Percentiles rank a stretch among this genome's conserved stretches.
These are phyloP conservation scores for Luffa aegyptiaca DNA, from an alignment of 306 rosid genomes.

Conservation along the genomic window DNA sequence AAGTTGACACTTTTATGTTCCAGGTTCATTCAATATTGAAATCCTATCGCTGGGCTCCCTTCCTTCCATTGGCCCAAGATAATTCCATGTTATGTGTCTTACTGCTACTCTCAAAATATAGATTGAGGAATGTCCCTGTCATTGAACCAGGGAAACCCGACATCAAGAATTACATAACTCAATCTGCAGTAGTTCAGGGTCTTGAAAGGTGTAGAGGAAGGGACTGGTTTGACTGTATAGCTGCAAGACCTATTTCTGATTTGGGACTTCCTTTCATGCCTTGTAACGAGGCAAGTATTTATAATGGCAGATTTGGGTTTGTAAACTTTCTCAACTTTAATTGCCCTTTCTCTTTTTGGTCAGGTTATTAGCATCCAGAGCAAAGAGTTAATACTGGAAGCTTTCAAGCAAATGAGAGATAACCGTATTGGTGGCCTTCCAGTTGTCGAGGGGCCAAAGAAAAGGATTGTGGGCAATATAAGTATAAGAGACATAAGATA, in stretches of 20 bases:
- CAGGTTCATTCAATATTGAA: conserved; percentile 64
- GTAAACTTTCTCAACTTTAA: neutral
- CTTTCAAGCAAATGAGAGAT: conserved; percentile 84
- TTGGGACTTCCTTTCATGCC: conserved; percentile 89
- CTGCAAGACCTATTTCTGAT: conserved; percentile 44
- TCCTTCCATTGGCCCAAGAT: conserved; percentile 55
- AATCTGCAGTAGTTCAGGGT: conserved; percentile 85
- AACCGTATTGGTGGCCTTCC: conserved; percentile 77
- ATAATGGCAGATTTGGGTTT: neutral
- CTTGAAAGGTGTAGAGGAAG: conserved; percentile 65
- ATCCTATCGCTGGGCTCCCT: conserved; percentile 76
- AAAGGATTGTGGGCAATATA: conserved; percentile 60
- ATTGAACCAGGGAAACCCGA: conserved; percentile 61
- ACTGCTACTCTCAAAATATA: conserved; percentile 79
- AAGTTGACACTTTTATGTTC: conserved; percentile 16
- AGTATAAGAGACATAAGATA: conserved; percentile 67
- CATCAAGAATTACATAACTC: conserved; percentile 75
- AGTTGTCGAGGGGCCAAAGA: conserved; percentile 53
- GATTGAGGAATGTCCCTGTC: conserved; percentile 86
- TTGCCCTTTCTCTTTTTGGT: neutral
- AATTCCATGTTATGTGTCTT: conserved; percentile 71
- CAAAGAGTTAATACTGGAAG: conserved; percentile 65
- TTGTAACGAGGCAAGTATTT: conserved; percentile 37
- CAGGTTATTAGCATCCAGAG: conserved; percentile 40
- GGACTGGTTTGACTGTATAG: conserved; percentile 87